These are phyloP conservation scores for Symbiodinium natans DNA, from an alignment of 73 alveolate genomes.

Conservation along the genomic window DNA sequence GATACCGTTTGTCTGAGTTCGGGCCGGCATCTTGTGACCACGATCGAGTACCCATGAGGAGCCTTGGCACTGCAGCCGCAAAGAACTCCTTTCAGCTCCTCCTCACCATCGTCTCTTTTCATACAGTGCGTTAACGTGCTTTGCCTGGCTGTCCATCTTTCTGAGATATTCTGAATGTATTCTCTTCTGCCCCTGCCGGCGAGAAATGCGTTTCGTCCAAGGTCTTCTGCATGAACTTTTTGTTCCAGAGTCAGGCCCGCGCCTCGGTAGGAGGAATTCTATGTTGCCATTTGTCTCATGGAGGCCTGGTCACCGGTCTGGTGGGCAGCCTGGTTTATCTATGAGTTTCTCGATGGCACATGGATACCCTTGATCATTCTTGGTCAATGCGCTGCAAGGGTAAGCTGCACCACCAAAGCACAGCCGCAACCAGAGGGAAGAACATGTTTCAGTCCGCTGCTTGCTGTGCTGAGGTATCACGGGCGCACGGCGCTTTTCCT, in stretches of 20 bases:
- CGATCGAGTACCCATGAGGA: too few species aligned
- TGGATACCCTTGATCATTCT: too few species aligned
- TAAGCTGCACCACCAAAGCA: too few species aligned
- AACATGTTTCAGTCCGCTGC: too few species aligned
- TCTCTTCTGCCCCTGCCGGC: too few species aligned
- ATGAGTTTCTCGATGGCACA: slow-evolving; percentile 23
- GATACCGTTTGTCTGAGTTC: too few species aligned
- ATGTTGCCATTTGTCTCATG: background rate
- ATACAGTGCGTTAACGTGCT: background rate
- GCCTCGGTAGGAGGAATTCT: background rate
- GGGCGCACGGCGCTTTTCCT: slow-evolving; percentile 51
- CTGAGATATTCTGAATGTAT: too few species aligned
- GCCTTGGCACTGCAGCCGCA: slow-evolving; percentile 8
- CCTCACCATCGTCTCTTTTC: background rate
- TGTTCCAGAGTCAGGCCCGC: slow-evolving; percentile 76
- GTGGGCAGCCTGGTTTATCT: slow-evolving; percentile 93
- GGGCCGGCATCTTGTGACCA: background rate
- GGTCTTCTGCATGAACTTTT: slow-evolving; percentile 82
- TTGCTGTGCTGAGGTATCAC: slow-evolving; percentile 34
- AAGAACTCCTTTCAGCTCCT: background rate
- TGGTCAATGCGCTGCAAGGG: too few species aligned
- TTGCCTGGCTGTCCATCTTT: background rate
- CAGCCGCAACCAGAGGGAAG: too few species aligned
- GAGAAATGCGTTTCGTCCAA: background rate
- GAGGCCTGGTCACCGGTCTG: slow-evolving; percentile 87